Conservation (phyloP, 2,329 filamentous ascomycete species). For the Elsinoe batatas region DNA sequence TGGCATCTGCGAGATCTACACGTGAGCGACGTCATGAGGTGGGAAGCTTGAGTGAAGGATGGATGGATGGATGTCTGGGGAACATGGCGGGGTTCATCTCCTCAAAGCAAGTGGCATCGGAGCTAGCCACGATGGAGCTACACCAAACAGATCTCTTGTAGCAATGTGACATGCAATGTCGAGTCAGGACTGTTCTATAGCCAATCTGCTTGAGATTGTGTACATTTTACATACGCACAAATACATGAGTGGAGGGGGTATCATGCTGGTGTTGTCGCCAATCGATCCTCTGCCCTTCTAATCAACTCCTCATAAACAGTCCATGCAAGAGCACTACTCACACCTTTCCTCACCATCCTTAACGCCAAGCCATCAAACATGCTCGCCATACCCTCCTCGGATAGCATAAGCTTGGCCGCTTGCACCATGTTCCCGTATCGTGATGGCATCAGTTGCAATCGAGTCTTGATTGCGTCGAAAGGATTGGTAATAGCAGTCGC, state of each 20-base stretch:
- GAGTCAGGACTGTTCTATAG: neutral
- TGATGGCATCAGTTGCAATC: slow-evolving; percentile 79
- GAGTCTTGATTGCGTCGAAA: slow-evolving; percentile 92
- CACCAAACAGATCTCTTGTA: no score
- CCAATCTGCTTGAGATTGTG: no score
- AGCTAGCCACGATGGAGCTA: neutral
- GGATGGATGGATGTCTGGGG: neutral
- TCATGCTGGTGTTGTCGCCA: slow-evolving; percentile 18
- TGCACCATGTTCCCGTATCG: slow-evolving; percentile 75
- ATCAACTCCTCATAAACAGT: slow-evolving; percentile 93
- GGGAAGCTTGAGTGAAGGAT: slow-evolving; percentile 2
- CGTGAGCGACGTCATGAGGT: slow-evolving; percentile 5
- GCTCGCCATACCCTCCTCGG: slow-evolving; percentile 67
- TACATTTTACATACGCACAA: neutral
- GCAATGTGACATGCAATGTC: no score
- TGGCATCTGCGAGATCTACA: neutral
- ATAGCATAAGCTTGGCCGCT: slow-evolving; percentile 66
- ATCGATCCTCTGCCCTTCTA: slow-evolving; percentile 50
- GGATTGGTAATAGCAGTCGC: slow-evolving; percentile 90
- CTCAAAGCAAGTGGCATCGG: neutral
- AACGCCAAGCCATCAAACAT: slow-evolving; percentile 79
- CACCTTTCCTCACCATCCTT: slow-evolving; percentile 79
- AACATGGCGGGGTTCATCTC: neutral
- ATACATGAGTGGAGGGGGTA: slow-evolving; percentile 8
- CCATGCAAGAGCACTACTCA: slow-evolving; percentile 94